Evolutionary conservation across 768 basidiomycete genomes (phyloP).

Genomic region (Rhodotorula kratochvilovae): DNA sequence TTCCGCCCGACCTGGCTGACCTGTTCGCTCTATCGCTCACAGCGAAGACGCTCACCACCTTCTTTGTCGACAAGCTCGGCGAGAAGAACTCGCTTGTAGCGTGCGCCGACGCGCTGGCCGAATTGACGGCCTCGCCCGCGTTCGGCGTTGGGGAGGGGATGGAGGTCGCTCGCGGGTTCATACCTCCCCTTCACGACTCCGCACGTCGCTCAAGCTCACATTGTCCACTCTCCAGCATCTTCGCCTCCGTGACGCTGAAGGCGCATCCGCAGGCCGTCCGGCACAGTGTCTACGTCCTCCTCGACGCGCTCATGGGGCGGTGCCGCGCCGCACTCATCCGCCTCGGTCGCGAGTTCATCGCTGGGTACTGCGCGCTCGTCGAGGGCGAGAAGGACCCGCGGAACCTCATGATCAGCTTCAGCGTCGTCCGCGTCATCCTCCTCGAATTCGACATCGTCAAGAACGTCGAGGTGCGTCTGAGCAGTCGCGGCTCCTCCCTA

Average conservation of each 20-base stretch:
- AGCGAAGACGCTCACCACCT: conserved; percentile 78
- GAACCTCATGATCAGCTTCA: conserved; percentile 83
- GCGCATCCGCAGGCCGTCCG: conserved; percentile 75
- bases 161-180: conserved; percentile 61
- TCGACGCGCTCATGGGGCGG: conserved; percentile 69
- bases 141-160: conserved; percentile 64
- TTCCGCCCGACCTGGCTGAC: background rate
- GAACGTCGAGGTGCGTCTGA: conserved; percentile 65
- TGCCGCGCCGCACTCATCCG: conserved; percentile 50
- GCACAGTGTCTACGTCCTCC: conserved; percentile 70
- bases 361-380: conserved; percentile 70
- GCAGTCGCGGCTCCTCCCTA: no score
- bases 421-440: conserved; percentile 75
- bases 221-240: conserved; percentile 55
- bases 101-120: conserved; percentile 68
- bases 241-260: conserved; percentile 73
- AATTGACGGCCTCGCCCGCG: conserved; percentile 60
- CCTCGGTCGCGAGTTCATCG: conserved; percentile 55
- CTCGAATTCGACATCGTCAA: conserved; percentile 77
- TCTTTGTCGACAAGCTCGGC: conserved; percentile 70
- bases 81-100: conserved; percentile 80
- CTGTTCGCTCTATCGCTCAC: conserved; percentile 14
- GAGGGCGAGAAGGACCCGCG: conserved; percentile 97
- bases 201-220: no score
- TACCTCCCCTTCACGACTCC: conserved; percentile 10